Conservation (phyloP, 495 filamentous ascomycete species). For the Xylaria cubensis region DNA sequence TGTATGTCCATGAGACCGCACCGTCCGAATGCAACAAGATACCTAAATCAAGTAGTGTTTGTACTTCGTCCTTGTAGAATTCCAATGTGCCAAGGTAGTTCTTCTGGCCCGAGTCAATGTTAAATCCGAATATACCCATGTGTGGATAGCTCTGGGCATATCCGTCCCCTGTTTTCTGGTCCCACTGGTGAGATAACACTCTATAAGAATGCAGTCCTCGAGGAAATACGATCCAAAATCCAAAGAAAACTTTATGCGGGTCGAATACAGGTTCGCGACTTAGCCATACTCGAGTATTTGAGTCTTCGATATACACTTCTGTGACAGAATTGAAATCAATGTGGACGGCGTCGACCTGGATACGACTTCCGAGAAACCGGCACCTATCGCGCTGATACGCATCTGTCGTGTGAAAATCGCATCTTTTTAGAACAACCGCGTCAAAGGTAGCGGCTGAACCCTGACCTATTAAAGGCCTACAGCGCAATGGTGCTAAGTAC, state of each 20-base stretch:
- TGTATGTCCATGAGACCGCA: background rate
- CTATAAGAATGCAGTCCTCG: background rate
- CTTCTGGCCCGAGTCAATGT: too few relatives aligned
- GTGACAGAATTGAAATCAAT: background rate
- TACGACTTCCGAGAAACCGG: background rate
- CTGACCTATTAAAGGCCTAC: background rate
- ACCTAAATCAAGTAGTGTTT: background rate
- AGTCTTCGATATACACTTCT: conserved; percentile 1
- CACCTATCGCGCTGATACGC: background rate
- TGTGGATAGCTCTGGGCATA: background rate
- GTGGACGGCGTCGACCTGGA: background rate
- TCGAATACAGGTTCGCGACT: background rate
- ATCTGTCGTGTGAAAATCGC: background rate
- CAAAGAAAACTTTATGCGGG: background rate
- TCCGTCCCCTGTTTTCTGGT: background rate
- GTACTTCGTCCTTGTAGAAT: background rate
- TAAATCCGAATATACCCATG: background rate
- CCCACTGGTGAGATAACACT: background rate
- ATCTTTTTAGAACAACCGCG: background rate
- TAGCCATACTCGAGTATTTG: background rate
- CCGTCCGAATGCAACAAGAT: background rate
- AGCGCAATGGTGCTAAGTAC: background rate
- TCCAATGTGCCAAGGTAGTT: background rate
- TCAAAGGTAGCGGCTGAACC: background rate
- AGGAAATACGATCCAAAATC: background rate